A percentile compares a stretch with the other conserved stretches of the same genome.
Evolutionary conservation across 2,329 filamentous ascomycete genomes (phyloP).

Genomic region (Trichophyton benhamiae): DNA sequence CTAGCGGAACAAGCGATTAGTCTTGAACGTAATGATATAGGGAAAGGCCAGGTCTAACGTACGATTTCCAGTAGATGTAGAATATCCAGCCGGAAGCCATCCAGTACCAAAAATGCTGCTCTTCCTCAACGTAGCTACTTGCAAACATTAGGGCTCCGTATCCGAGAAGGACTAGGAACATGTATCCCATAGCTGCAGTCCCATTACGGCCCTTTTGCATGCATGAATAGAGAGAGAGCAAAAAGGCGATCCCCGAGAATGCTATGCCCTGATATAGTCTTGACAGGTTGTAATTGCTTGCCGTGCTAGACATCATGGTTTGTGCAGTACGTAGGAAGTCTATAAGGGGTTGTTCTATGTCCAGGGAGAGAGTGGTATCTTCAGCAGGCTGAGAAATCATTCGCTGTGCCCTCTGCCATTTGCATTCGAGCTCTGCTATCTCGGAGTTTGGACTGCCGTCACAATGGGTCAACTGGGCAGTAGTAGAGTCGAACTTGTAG

Average conservation of each 20-base stretch:
- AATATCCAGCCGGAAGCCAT: conserved; percentile 41
- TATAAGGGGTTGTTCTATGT: conserved; percentile 19
- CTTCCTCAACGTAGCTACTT: conserved; percentile 94
- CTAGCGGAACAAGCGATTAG: conserved; percentile 4
- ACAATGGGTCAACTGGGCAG: conserved; percentile 15
- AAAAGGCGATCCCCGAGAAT: conserved; percentile 34
- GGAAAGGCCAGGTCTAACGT: conserved; percentile 3
- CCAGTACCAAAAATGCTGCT: conserved; percentile 99
- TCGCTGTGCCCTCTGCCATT: conserved; percentile 44
- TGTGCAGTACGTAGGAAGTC: conserved; percentile 63
- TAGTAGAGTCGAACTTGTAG: conserved; percentile 27
- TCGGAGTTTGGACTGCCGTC: conserved; percentile 16
- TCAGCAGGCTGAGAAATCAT: conserved; percentile 14
- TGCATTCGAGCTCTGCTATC: conserved; percentile 53
- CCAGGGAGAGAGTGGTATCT: conserved; percentile 8
- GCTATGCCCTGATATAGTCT: conserved; percentile 28
- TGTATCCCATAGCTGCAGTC: neutral
- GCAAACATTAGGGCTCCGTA: conserved; percentile 94
- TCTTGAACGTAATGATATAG: neutral
- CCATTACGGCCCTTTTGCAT: conserved; percentile 11
- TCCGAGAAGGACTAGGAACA: conserved; percentile 39
- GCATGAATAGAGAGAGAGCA: conserved; percentile 23
- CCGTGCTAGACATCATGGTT: conserved; percentile 69
- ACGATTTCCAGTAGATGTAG: conserved; percentile 35
- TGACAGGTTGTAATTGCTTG: conserved; percentile 76